A percentile compares a stretch with the other conserved stretches of the same genome.
phyloP scores from a whole-genome alignment of 345 rosid genomes.

The Dipteronia sinensis region DNA sequence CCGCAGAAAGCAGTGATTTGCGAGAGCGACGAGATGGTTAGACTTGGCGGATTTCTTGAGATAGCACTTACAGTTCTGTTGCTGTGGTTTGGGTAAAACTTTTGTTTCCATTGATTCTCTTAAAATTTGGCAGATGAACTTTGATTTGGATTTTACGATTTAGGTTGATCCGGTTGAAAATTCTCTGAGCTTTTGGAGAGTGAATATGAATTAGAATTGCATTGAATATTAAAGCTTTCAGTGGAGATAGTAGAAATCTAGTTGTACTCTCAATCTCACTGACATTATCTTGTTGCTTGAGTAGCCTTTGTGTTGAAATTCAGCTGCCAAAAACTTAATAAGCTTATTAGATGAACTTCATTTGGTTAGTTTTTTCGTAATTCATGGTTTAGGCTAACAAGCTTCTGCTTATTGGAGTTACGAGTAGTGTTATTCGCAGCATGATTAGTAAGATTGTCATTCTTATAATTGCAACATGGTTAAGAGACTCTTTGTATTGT shows the following conservation, averaged over 20 bases:
- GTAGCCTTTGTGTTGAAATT: not conserved
- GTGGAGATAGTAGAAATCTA: not conserved
- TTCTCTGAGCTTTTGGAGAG: not conserved
- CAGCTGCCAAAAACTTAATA: not conserved
- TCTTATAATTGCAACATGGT: too few species aligned
- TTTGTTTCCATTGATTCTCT: conserved; percentile 1
- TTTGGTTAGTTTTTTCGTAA: not conserved
- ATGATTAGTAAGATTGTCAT: not conserved
- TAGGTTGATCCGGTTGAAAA: not conserved
- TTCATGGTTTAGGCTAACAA: not conserved
- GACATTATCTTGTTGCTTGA: not conserved
- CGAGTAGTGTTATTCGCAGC: not conserved
- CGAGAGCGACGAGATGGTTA: conserved; percentile 70
- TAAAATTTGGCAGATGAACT: not conserved
- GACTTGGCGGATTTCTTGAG: conserved; percentile 76
- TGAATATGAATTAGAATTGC: not conserved
- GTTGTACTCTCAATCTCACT: not conserved
- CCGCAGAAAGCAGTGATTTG: conserved; percentile 60
- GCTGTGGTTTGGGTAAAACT: conserved; percentile 78
- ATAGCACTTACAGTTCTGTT: conserved; percentile 81
- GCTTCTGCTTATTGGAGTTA: not conserved
- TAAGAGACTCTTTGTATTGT: not conserved
- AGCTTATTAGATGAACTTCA: not conserved
- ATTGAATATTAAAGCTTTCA: not conserved
- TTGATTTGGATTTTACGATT: too few species aligned